Evolutionary conservation across 1,139 yeast genomes (phyloP).

Genomic region (Yamadazyma trypodendri): DNA sequence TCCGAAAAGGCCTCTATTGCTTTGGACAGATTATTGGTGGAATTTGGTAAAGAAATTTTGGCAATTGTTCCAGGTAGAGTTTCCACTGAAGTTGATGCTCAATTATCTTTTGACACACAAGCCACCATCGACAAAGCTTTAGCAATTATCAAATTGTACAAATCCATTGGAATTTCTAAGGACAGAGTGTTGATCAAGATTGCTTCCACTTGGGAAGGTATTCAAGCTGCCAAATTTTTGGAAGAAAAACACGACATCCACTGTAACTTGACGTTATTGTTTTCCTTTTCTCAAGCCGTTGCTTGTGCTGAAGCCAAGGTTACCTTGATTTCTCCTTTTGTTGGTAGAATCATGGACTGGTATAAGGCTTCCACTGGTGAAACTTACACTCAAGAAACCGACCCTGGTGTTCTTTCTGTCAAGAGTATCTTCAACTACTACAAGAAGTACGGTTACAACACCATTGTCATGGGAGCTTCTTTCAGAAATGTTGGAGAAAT

Average conservation of each 20-base stretch:
- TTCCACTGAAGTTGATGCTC: conserved; percentile 98
- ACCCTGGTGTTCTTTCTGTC: conserved; percentile 96
- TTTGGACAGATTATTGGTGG: conserved; percentile 88
- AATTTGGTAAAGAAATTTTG: conserved; percentile 92
- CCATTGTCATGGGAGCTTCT: conserved; percentile 99
- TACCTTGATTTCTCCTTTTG: conserved; percentile 96
- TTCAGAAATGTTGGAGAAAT: conserved; percentile 98
- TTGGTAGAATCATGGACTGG: conserved; percentile 99
- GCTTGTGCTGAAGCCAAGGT: conserved; percentile 98
- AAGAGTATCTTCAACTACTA: conserved; percentile 91
- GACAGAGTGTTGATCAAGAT: conserved; percentile 93
- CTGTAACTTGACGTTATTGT: conserved; percentile 92
- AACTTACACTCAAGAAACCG: conserved; percentile 74
- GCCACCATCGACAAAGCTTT: conserved; percentile 92
- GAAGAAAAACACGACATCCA: conserved; percentile 90
- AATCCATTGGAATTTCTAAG: conserved; percentile 77
- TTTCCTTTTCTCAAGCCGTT: conserved; percentile 96
- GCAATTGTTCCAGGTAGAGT: conserved; percentile 98
- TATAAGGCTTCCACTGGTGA: conserved; percentile 93
- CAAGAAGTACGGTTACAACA: conserved; percentile 93
- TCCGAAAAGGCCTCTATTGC: conserved; percentile 64
- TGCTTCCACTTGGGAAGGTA: conserved; percentile 99
- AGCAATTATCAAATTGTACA: conserved; percentile 80
- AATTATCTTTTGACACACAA: conserved; percentile 91
- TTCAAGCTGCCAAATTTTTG: conserved; percentile 95